A percentile compares a stretch with the other conserved stretches of the same genome.
These are phyloP conservation scores for Ocimum tenuiflorum DNA, from an alignment of 257 asterid genomes.

Conservation along the genomic window DNA sequence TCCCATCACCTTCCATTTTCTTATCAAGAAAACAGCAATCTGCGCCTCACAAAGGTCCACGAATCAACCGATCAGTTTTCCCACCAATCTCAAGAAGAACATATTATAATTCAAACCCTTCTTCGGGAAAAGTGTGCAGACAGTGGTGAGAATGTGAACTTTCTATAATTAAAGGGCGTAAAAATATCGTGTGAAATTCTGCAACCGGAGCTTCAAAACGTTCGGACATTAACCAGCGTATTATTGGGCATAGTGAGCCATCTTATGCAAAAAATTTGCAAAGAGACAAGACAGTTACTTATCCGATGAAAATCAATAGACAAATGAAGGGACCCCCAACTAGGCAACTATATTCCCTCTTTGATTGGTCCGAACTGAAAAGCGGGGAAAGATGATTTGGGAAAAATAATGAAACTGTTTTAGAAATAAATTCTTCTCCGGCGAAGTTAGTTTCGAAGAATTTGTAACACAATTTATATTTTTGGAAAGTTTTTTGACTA, in stretches of 20 bases:
- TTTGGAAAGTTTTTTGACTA: neutral
- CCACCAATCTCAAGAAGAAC: slow-evolving; percentile 10
- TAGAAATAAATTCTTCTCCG: too few species aligned
- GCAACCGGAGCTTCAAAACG: neutral
- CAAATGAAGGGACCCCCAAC: too few species aligned
- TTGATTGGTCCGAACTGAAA: neutral
- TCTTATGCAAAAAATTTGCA: neutral
- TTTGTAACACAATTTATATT: too few species aligned
- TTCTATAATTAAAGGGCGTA: neutral
- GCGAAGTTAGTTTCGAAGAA: too few species aligned
- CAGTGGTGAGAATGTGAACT: neutral
- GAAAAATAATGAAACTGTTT: too few species aligned
- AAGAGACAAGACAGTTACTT: neutral
- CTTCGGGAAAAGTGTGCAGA: neutral
- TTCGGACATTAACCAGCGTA: neutral
- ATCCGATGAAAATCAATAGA: neutral
- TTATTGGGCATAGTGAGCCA: neutral
- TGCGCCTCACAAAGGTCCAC: neutral
- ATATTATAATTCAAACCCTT: neutral
- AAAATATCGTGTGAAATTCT: slow-evolving; percentile 1
- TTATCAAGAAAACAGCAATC: neutral
- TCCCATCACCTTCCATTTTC: slow-evolving; percentile 55
- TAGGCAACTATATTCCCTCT: neutral
- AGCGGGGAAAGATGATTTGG: too few species aligned
- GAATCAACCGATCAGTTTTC: neutral